Conservation (phyloP, 257 asterid species). For the Solanum piurae region DNA sequence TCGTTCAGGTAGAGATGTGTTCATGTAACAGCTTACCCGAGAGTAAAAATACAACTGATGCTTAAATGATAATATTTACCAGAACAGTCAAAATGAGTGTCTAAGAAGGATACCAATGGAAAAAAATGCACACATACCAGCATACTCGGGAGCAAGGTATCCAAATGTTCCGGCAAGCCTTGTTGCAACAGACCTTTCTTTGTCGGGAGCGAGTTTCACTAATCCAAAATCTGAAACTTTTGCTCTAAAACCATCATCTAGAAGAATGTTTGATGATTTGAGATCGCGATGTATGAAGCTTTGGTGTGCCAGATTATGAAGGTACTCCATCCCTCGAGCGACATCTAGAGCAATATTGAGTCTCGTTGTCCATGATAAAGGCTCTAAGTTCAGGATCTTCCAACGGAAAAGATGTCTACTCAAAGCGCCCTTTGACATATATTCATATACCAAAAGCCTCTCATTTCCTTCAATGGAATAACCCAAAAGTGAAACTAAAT, state of each 20-base stretch:
- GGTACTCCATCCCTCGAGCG: constrained; percentile 74
- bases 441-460: constrained; percentile 69
- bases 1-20: not conserved
- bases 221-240: constrained; percentile 77
- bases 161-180: constrained; percentile 78
- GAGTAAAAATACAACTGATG: not conserved
- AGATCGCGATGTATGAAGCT: constrained; percentile 84
- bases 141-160: constrained; percentile 88
- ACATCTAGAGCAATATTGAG: constrained; percentile 67
- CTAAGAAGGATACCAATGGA: not conserved
- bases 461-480: constrained; percentile 51
- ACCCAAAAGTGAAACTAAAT: constrained; percentile 66
- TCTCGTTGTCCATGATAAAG: constrained; percentile 60
- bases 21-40: not conserved
- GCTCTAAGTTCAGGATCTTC: constrained; percentile 41
- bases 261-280: constrained; percentile 61
- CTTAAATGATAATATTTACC: not conserved
- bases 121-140: constrained; percentile 26
- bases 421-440: constrained; percentile 71
- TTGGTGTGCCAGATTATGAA: constrained; percentile 54
- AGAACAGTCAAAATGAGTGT: not conserved
- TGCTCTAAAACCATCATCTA: constrained; percentile 57
- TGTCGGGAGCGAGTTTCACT: constrained; percentile 70
- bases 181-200: constrained; percentile 52
- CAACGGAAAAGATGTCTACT: constrained; percentile 65